Conservation (phyloP, 345 rosid genomes). For the Euphorbia peplus region DNA sequence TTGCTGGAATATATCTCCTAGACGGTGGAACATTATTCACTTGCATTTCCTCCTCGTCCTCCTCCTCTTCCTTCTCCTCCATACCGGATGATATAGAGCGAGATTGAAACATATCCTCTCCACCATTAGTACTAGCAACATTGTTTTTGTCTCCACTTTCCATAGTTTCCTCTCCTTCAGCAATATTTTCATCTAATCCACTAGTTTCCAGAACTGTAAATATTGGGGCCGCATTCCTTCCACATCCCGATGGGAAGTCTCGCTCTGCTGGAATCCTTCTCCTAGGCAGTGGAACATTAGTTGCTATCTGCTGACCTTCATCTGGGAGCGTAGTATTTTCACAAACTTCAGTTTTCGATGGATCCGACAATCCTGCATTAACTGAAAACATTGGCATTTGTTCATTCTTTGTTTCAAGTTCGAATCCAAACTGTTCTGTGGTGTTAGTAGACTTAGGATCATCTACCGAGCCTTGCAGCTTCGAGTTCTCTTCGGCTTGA, state of each 20-base stretch:
- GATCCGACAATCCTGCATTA: not conserved
- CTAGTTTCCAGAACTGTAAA: not conserved
- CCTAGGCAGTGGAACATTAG: not conserved
- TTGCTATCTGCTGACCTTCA: not conserved
- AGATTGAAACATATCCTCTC: not conserved
- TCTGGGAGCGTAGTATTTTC: not conserved
- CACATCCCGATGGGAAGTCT: slow-evolving; percentile 24
- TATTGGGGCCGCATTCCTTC: not conserved
- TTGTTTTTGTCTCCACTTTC: not conserved
- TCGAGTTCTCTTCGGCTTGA: not conserved
- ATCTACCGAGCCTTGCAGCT: not conserved
- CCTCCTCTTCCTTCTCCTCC: too few relatives aligned
- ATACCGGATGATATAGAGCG: not conserved
- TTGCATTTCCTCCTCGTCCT: not conserved
- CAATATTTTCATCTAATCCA: not conserved
- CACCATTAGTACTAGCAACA: not conserved
- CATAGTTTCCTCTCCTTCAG: not conserved
- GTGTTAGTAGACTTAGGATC: not conserved
- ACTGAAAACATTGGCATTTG: not conserved
- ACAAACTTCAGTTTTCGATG: not conserved
- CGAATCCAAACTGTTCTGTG: not conserved
- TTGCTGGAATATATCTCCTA: too few relatives aligned
- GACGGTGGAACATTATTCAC: not conserved
- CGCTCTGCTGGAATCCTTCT: slow-evolving; percentile 16
- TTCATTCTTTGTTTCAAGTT: not conserved